phyloP scores from a whole-genome alignment of 116 monocot genomes.

The Phalaenopsis hybrid region DNA sequence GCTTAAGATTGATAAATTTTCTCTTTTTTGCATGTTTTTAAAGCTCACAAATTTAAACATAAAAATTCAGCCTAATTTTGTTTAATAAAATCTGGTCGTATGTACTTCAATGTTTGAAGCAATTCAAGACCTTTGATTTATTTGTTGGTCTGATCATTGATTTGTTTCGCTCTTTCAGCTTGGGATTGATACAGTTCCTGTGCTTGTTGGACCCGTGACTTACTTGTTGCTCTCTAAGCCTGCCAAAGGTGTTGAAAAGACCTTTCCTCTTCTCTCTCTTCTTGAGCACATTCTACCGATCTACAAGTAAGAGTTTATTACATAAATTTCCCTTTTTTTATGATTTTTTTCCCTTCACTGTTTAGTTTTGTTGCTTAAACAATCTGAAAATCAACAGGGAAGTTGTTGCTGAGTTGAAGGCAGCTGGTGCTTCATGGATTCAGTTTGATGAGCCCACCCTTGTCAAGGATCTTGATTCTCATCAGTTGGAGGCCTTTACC shows the following conservation, averaged over 20 bases:
- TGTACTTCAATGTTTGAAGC: background rate
- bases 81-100: too few relatives aligned
- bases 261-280: conserved; percentile 35
- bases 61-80: too few relatives aligned
- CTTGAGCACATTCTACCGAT: conserved; percentile 35
- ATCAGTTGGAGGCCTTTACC: conserved; percentile 51
- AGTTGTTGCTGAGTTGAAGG: conserved; percentile 66
- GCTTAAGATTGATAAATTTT: too few relatives aligned
- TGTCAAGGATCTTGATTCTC: conserved; percentile 56
- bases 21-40: too few relatives aligned
- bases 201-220: conserved; percentile 47
- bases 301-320: conserved; percentile 36
- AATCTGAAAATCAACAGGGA: conserved; percentile 32
- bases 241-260: conserved; percentile 44
- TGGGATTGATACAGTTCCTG: conserved; percentile 46
- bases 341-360: too few relatives aligned
- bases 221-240: conserved; percentile 60
- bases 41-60: too few relatives aligned
- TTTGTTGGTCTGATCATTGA: background rate
- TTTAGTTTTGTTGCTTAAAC: background rate
- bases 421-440: conserved; percentile 70
- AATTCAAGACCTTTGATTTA: background rate
- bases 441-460: conserved; percentile 82
- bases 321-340: too few relatives aligned
- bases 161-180: conserved; percentile 19